Base-by-base conservation (phyloP, 140 eudicot species). In the Erigeron philadelphicus region DNA sequence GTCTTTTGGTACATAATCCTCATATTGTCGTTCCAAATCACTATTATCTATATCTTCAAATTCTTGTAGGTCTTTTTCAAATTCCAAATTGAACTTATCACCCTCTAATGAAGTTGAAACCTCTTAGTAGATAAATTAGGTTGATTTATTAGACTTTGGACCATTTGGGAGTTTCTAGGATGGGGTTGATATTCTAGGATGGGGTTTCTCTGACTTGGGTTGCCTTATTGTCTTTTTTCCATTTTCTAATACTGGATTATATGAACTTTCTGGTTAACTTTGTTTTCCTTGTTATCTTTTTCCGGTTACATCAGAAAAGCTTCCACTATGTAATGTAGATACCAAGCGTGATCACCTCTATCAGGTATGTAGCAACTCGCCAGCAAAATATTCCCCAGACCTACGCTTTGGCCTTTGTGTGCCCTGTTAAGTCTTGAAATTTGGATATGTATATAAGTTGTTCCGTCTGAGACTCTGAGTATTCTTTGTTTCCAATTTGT, bases 201-300 rank as follows among this genome's bases (percentile, higher is more conserved):
- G 98, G 98, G 95, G 98, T 19, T 93, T 93, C 82, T 93, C 96
- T 23, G 83, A 93, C 80, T 81, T 93, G 68, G 95, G 98, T 87
- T 67, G 81, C 59, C 48, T 52, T 75, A 17, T 40, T 11, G 15
- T 56, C 11, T 13, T 10, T 31, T 61, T 58, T 61, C 25, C 11
- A 49, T 77, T 11, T 46, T 57, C 3, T 18, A 64, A n/a, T 48
- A 40, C n/a, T 16, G 31, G 40, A 48, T 35, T 12, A 50, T 44
- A n/a, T 54, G 11, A 71, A 38, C 40, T 57, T 57, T 43, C 66
- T 5, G 6, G 25, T 64, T 66, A 45, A 55, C 40, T 46, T 40
- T 19, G 38, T 53, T 47, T 66, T 44, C 40, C 69, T 57, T 41
- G 18, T 18, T 46, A 7, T 35, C 12, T 13, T 25, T 77, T 66